Evolutionary conservation across 192 early-diverging fungal species (phyloP).

Genomic region (Coemansia sp.): DNA sequence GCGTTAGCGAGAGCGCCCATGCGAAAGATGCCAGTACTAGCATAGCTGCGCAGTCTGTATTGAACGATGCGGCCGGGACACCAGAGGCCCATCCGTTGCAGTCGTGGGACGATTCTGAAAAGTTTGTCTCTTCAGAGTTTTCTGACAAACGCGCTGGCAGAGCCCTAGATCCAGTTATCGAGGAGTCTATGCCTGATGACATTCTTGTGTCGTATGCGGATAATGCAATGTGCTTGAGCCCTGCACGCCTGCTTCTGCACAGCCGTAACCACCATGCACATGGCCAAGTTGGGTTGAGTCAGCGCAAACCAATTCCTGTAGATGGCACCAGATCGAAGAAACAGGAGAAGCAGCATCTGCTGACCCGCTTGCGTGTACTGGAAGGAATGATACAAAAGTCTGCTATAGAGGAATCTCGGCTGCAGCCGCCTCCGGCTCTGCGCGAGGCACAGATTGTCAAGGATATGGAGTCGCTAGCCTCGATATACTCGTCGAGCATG

Average conservation of each 20-base stretch:
- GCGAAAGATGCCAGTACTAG: background rate
- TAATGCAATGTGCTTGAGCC: constrained; percentile 30
- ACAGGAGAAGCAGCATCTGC: constrained; percentile 29
- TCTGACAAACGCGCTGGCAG: background rate
- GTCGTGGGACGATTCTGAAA: constrained; percentile 2
- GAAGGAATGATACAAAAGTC: constrained; percentile 47
- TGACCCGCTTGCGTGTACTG: constrained; percentile 41
- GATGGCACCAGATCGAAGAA: background rate
- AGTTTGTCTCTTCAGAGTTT: background rate
- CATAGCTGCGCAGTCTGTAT: background rate
- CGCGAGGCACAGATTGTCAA: constrained; percentile 20
- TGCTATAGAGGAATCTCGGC: constrained; percentile 41
- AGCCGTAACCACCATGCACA: constrained; percentile 9
- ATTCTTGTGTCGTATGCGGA: constrained; percentile 4
- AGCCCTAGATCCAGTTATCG: background rate
- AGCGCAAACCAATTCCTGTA: constrained; percentile 23
- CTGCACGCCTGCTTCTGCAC: constrained; percentile 21
- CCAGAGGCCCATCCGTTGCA: background rate
- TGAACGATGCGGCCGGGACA: background rate
- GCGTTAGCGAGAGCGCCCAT: constrained; percentile 1
- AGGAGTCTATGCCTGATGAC: background rate
- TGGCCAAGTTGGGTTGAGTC: constrained; percentile 13
- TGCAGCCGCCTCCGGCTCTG: constrained; percentile 36
- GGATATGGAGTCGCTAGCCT: constrained; percentile 43
- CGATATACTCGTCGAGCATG: constrained; percentile 40